These are phyloP conservation scores for Candida loeiensis DNA, from an alignment of 805 yeast species.

Conservation along the genomic window DNA sequence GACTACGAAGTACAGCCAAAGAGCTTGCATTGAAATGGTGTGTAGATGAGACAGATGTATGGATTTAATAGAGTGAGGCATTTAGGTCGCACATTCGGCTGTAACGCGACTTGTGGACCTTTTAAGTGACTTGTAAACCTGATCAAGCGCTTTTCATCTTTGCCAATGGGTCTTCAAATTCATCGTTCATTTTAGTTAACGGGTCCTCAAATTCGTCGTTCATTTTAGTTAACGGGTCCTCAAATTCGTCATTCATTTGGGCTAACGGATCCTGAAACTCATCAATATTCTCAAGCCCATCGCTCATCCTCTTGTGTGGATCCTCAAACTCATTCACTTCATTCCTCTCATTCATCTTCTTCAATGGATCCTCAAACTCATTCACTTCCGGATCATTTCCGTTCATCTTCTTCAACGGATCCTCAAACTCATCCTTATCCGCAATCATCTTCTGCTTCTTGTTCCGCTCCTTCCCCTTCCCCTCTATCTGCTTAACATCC, in stretches of 20 bases:
- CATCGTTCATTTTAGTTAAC: conserved; percentile 9
- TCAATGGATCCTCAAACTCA: conserved; percentile 21
- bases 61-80: no score
- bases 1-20: no score
- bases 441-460: conserved; percentile 7
- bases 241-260: conserved; percentile 1
- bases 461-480: not conserved
- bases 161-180: conserved; percentile 21
- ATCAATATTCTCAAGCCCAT: conserved; percentile 6
- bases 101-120: no score
- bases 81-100: no score
- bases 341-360: conserved; percentile 15
- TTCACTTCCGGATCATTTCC: conserved; percentile 12
- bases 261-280: conserved; percentile 21
- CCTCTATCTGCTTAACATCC: conserved; percentile 8
- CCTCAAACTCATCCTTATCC: conserved; percentile 25
- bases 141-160: conserved; percentile 1
- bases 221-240: not conserved
- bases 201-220: not conserved
- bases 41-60: no score
- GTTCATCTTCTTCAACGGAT: conserved; percentile 28
- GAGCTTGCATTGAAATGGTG: no score
- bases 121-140: not conserved
- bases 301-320: conserved; percentile 8
- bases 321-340: conserved; percentile 30